phyloP scores from a whole-genome alignment of 1,284 basidiomycete genomes.

The Ceratorhiza oryzae-sativae region DNA sequence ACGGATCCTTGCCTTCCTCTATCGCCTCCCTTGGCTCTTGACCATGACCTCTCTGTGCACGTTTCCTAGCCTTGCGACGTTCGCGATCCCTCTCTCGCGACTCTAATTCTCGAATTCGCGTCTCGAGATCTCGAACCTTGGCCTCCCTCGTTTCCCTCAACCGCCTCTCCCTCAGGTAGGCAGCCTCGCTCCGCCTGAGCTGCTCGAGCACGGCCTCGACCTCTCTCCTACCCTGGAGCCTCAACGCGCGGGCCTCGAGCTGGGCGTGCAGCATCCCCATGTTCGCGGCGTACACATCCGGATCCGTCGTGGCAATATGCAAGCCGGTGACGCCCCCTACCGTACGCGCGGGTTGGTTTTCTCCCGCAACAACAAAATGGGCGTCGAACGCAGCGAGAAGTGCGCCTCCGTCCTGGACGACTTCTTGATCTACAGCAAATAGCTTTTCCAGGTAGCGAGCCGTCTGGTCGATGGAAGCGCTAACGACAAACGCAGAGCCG shows the following conservation, averaged over 20 bases:
- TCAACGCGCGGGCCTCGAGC: background rate
- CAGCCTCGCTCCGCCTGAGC: slow-evolving; percentile 18
- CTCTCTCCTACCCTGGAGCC: background rate
- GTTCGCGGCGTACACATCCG: slow-evolving; percentile 34
- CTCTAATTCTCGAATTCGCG: slow-evolving; percentile 1
- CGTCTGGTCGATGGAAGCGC: slow-evolving; percentile 54
- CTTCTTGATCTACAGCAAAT: slow-evolving; percentile 46
- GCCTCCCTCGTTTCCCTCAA: slow-evolving; percentile 13
- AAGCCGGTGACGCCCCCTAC: background rate
- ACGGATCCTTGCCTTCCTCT: slow-evolving; percentile 11
- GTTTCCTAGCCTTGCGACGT: background rate
- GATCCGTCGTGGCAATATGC: slow-evolving; percentile 12
- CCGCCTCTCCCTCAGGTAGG: slow-evolving; percentile 27
- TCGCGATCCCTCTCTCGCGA: background rate
- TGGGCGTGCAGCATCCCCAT: slow-evolving; percentile 21
- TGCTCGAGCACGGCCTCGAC: slow-evolving; percentile 15
- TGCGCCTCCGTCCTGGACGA: slow-evolving; percentile 59
- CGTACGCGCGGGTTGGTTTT: background rate
- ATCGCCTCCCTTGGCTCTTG: slow-evolving; percentile 1
- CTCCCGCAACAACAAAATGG: slow-evolving; percentile 46
- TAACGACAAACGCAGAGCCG: slow-evolving; percentile 65
- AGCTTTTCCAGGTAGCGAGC: slow-evolving; percentile 54
- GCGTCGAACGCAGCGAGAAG: slow-evolving; percentile 53
- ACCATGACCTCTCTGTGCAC: background rate
- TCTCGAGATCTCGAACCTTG: slow-evolving; percentile 15